Conservation (phyloP, 345 rosid genomes). For the Citrus unshiu region DNA sequence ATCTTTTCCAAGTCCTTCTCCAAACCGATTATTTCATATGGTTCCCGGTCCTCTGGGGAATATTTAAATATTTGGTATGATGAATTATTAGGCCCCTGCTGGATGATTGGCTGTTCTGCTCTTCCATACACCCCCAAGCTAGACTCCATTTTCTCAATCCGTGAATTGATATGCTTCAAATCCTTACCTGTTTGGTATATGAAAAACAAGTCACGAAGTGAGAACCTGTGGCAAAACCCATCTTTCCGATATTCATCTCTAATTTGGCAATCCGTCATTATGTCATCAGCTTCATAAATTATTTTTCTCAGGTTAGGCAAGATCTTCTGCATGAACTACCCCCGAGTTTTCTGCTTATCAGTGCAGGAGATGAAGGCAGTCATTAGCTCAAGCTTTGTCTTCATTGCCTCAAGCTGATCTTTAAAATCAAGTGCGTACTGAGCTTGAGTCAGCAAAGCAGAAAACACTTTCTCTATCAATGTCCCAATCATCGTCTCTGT, state of each 20-base stretch:
- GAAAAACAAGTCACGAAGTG: neutral
- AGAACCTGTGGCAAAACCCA: neutral
- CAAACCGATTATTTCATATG: conserved; percentile 14
- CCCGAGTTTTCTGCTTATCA: conserved; percentile 5
- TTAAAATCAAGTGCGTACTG: conserved; percentile 2
- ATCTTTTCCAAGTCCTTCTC: conserved; percentile 9
- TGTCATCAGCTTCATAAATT: conserved; percentile 23
- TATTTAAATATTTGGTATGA: neutral
- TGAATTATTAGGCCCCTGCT: neutral
- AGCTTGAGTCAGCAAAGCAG: neutral
- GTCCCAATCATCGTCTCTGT: neutral
- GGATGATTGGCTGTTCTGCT: neutral
- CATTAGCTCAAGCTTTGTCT: conserved; percentile 15
- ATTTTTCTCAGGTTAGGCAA: conserved; percentile 8
- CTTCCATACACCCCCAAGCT: conserved; percentile 4
- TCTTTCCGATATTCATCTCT: conserved; percentile 12
- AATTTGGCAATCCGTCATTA: conserved; percentile 20
- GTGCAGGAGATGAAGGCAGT: conserved; percentile 12
- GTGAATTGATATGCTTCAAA: conserved; percentile 7
- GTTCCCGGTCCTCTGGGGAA: conserved; percentile 9
- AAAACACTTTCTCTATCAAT: neutral
- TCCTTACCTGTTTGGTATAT: neutral
- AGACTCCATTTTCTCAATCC: conserved; percentile 6
- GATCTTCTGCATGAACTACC: neutral
- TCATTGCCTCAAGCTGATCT: conserved; percentile 13